Percentiles rank a stretch among this genome's conserved stretches.
Conservation (phyloP, 2,329 filamentous ascomycete genomes). For the Botrytis hyacinthi region DNA sequence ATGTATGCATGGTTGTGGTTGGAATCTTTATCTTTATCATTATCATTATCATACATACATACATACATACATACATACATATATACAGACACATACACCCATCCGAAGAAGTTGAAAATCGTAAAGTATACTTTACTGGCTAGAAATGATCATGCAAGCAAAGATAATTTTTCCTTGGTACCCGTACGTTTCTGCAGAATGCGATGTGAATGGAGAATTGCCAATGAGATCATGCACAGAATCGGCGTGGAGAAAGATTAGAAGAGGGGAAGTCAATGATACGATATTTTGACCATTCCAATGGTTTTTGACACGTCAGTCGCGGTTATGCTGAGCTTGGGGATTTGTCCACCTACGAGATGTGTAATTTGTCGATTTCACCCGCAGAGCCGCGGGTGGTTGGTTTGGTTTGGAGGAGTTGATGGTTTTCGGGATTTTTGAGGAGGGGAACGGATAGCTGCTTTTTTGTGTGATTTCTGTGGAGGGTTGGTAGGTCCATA, state of each 20-base stretch:
- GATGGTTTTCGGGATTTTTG: background rate
- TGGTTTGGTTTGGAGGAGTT: background rate
- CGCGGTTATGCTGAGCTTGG: constrained; percentile 1
- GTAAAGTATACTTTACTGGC: background rate
- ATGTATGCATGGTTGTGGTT: constrained; percentile 12
- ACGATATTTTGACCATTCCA: background rate
- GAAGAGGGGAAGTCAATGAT: constrained; percentile 24
- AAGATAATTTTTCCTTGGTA: background rate
- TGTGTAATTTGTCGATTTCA: constrained; percentile 16
- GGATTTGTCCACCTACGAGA: constrained; percentile 18
- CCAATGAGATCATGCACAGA: background rate
- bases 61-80: constrained; percentile 26
- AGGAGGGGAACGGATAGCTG: background rate
- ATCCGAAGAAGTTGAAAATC: background rate
- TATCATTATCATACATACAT: constrained; percentile 23
- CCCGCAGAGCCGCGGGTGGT: constrained; percentile 29
- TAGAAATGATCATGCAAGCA: background rate
- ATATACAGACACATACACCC: background rate
- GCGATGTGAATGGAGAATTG: background rate
- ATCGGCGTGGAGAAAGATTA: background rate
- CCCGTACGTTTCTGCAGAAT: background rate
- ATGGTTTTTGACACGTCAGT: constrained; percentile 37
- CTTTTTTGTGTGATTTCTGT: background rate
- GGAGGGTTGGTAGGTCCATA: background rate
- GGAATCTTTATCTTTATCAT: background rate